Conservation (phyloP, 768 basidiomycete genomes). For the Hebeloma cylindrosporum region DNA sequence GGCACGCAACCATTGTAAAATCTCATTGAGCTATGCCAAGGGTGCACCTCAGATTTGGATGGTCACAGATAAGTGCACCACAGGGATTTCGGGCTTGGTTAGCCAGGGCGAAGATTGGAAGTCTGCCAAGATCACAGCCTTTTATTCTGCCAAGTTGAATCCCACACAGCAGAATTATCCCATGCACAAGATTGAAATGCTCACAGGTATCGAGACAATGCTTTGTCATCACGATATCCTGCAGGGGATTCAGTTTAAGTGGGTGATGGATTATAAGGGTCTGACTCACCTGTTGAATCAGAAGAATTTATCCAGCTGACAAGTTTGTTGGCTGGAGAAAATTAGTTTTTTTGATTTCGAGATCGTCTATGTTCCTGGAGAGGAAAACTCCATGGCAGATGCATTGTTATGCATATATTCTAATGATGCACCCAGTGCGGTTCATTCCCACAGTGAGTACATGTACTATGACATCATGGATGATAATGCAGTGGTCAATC, state of each 20-base stretch:
- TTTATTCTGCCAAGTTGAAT: slow-evolving; percentile 37
- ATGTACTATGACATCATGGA: slow-evolving; percentile 21
- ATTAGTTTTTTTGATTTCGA: slow-evolving; percentile 19
- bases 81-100: slow-evolving; percentile 30
- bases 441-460: slow-evolving; percentile 16
- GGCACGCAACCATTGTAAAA: slow-evolving; percentile 22
- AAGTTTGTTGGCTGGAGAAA: slow-evolving; percentile 36
- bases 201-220: slow-evolving; percentile 35
- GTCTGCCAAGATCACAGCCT: slow-evolving; percentile 26
- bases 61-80: slow-evolving; percentile 31
- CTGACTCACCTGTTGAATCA: slow-evolving; percentile 30
- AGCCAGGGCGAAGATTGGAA: slow-evolving; percentile 25
- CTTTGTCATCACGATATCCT: slow-evolving; percentile 26
- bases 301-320: slow-evolving; percentile 29
- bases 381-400: slow-evolving; percentile 33
- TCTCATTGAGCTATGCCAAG: slow-evolving; percentile 18
- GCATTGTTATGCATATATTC: slow-evolving; percentile 25
- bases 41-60: slow-evolving; percentile 26
- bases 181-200: slow-evolving; percentile 37
- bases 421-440: slow-evolving; percentile 8
- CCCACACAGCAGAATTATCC: slow-evolving; percentile 39
- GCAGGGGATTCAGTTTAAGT: slow-evolving; percentile 27
- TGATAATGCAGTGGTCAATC: too few relatives aligned
- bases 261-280: slow-evolving; percentile 30
- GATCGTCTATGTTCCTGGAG: slow-evolving; percentile 20